Evolutionary conservation across 371 early-diverging fungal species (phyloP).

Genomic region (Dichotomocladium elegans): DNA sequence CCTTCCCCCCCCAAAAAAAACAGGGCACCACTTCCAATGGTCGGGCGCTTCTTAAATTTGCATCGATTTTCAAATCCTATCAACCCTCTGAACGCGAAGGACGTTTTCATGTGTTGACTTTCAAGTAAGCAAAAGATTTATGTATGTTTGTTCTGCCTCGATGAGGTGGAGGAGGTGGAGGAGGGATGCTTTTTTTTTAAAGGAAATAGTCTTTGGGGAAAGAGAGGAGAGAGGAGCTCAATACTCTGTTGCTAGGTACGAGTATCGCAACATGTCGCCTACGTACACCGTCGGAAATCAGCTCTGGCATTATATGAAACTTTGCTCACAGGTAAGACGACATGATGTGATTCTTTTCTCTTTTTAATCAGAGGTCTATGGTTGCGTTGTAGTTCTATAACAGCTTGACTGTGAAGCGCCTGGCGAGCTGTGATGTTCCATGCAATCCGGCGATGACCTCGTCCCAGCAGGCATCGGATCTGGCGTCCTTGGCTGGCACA

Average conservation of each 20-base stretch:
- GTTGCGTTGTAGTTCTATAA: constrained; percentile 63
- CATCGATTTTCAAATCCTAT: constrained; percentile 61
- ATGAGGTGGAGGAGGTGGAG: constrained; percentile 9
- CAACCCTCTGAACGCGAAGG: constrained; percentile 49
- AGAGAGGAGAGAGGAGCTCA: neutral
- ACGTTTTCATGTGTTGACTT: constrained; percentile 56
- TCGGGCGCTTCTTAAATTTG: constrained; percentile 74
- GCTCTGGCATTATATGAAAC: constrained; percentile 50
- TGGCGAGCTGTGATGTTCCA: constrained; percentile 52
- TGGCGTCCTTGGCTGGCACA: constrained; percentile 19
- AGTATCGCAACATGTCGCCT: constrained; percentile 61
- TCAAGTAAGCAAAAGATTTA: constrained; percentile 55
- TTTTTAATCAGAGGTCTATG: no score
- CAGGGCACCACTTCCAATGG: constrained; percentile 88
- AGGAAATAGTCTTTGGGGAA: no score
- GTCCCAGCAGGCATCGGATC: constrained; percentile 26
- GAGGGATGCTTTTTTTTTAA: constrained; percentile 11
- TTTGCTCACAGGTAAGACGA: constrained; percentile 54
- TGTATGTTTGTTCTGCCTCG: neutral
- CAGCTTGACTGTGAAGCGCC: constrained; percentile 47
- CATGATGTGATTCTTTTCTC: neutral
- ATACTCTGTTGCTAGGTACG: constrained; percentile 42
- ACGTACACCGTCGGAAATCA: constrained; percentile 65
- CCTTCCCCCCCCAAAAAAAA: no score
- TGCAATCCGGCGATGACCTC: constrained; percentile 22